Percentiles rank a stretch among this genome's conserved stretches.
These are phyloP conservation scores for Echinosophora koreensis DNA, from an alignment of 306 rosid species.

Conservation along the genomic window DNA sequence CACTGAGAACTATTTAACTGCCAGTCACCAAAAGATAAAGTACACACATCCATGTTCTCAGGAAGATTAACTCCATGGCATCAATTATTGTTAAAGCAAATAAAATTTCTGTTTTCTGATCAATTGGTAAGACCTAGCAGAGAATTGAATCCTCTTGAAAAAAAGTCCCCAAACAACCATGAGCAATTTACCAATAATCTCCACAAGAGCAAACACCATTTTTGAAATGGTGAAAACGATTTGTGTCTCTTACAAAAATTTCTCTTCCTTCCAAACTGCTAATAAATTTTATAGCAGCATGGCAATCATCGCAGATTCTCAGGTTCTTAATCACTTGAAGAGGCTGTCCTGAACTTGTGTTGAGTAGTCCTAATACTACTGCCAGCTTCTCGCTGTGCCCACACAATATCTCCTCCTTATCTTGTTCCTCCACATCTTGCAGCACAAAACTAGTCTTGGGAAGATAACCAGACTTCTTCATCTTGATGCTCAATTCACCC, in stretches of 20 bases:
- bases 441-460: conserved; percentile 63
- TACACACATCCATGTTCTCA: conserved; percentile 5
- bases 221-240: conserved; percentile 81
- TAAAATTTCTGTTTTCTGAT: conserved; percentile 21
- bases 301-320: conserved; percentile 68
- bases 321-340: conserved; percentile 76
- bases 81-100: conserved; percentile 15
- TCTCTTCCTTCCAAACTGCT: conserved; percentile 67
- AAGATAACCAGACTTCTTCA: conserved; percentile 69
- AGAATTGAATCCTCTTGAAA: conserved; percentile 31
- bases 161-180: not conserved
- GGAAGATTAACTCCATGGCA: conserved; percentile 33
- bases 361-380: conserved; percentile 70
- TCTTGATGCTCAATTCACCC: conserved; percentile 60
- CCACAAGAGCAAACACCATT: conserved; percentile 78
- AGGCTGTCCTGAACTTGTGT: conserved; percentile 69
- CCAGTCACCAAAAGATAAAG: conserved; percentile 28
- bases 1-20: not conserved
- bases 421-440: conserved; percentile 85
- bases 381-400: conserved; percentile 88
- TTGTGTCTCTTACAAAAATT: conserved; percentile 68
- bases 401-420: conserved; percentile 80
- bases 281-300: conserved; percentile 62
- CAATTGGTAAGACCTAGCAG: conserved; percentile 34
- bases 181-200: conserved; percentile 65